Percentiles rank a stretch among this genome's conserved stretches.
These are phyloP conservation scores for Apophysomyces trapeziformis DNA, from an alignment of 371 early-diverging fungal genomes.

Conservation along the genomic window DNA sequence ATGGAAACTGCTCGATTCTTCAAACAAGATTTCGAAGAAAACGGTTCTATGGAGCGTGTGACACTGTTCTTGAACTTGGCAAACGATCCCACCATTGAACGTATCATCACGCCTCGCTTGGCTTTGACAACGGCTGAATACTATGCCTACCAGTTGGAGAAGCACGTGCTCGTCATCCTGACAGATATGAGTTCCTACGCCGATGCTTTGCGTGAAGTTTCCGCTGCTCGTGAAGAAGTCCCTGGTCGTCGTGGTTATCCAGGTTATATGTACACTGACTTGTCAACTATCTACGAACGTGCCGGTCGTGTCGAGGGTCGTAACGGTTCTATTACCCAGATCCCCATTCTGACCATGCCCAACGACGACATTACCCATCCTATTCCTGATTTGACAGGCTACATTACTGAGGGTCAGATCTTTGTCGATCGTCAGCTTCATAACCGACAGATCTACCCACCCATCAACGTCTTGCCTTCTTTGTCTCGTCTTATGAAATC, in stretches of 20 bases:
- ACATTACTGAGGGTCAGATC: constrained; percentile 99
- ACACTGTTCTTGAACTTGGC: constrained; percentile 99
- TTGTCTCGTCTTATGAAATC: constrained; percentile 99
- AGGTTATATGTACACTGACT: constrained; percentile 99
- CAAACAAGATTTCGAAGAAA: constrained; percentile 99
- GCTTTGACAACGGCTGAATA: constrained; percentile 99
- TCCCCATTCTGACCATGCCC: constrained; percentile 99
- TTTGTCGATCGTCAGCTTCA: constrained; percentile 99
- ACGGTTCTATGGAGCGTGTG: constrained; percentile 99
- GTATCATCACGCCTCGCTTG: constrained; percentile 99
- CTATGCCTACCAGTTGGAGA: constrained; percentile 99
- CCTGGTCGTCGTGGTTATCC: constrained; percentile 99
- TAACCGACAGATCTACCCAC: constrained; percentile 99
- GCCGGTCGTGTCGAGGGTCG: constrained; percentile 99
- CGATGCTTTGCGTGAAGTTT: constrained; percentile 99
- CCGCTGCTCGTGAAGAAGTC: constrained; percentile 99
- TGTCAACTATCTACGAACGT: constrained; percentile 99
- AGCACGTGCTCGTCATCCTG: constrained; percentile 99
- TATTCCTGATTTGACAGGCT: constrained; percentile 99
- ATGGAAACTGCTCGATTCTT: constrained; percentile 99
- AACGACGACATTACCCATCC: constrained; percentile 99
- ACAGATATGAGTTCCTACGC: constrained; percentile 99
- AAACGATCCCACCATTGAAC: constrained; percentile 99
- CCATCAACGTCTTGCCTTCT: constrained; percentile 99
- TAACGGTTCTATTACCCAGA: constrained; percentile 99